Conservation (phyloP, 441 rosid species). For the Erodium chrysanthum region DNA sequence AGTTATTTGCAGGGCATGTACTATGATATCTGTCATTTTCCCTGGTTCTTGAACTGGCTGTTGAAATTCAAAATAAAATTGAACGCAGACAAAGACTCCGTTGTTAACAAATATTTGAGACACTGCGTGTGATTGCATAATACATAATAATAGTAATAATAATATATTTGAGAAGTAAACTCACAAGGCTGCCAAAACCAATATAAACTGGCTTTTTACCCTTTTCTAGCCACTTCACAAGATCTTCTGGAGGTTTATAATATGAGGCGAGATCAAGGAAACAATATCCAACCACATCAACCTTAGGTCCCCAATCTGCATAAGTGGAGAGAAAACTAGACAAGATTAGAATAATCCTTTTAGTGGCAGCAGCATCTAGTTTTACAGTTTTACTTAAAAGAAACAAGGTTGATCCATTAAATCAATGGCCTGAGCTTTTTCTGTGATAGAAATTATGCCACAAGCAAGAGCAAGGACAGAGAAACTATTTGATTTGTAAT, state of each 20-base stretch:
- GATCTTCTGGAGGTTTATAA: constrained; percentile 40
- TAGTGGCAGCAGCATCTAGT: too few species aligned
- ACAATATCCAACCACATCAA: constrained; percentile 46
- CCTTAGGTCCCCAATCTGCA: constrained; percentile 47
- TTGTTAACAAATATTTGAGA: neutral
- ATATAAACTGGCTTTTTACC: constrained; percentile 43
- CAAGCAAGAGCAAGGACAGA: too few species aligned
- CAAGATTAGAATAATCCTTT: too few species aligned
- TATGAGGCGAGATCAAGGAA: constrained; percentile 47
- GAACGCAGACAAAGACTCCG: neutral
- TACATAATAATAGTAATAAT: neutral
- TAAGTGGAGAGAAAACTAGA: neutral
- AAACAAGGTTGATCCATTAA: too few species aligned
- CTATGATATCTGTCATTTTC: constrained; percentile 43
- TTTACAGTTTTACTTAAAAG: too few species aligned
- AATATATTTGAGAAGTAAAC: constrained; percentile 18
- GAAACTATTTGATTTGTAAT: too few species aligned
- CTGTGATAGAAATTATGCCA: too few species aligned
- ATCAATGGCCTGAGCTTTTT: too few species aligned
- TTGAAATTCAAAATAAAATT: constrained; percentile 8
- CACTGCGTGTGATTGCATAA: neutral
- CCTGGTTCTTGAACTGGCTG: constrained; percentile 48
- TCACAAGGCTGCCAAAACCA: constrained; percentile 54
- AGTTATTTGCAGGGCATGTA: constrained; percentile 38
- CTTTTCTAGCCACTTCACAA: constrained; percentile 32